A percentile compares a stretch with the other conserved stretches of the same genome.
Conservation (phyloP, 2,329 filamentous ascomycete species). For the Diaporthe ampelina region DNA sequence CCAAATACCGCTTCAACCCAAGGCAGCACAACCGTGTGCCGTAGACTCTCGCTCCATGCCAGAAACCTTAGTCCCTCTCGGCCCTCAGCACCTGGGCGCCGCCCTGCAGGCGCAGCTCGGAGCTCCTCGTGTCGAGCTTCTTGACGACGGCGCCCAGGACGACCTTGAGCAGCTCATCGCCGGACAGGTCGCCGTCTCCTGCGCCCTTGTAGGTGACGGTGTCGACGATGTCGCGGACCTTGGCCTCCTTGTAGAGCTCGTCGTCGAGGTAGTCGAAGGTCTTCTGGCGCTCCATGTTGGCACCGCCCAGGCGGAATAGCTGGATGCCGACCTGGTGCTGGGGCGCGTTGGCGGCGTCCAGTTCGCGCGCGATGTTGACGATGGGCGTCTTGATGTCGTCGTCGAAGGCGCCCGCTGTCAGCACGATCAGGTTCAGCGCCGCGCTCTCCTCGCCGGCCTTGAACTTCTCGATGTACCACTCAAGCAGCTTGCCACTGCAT, state of each 20-base stretch:
- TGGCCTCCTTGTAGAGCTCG: slow-evolving; percentile 42
- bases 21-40: background rate
- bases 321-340: slow-evolving; percentile 43
- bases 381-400: slow-evolving; percentile 42
- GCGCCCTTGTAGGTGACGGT: slow-evolving; percentile 31
- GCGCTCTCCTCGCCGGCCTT: slow-evolving; percentile 45
- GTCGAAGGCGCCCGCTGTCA: slow-evolving; percentile 45
- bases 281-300: slow-evolving; percentile 37
- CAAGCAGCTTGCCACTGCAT: slow-evolving; percentile 42
- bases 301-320: slow-evolving; percentile 42
- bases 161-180: slow-evolving; percentile 42
- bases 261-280: slow-evolving; percentile 43
- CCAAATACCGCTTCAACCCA: slow-evolving; percentile 16
- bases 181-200: slow-evolving; percentile 35
- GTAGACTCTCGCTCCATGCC: background rate
- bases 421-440: slow-evolving; percentile 47
- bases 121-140: slow-evolving; percentile 42
- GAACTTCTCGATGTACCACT: slow-evolving; percentile 49
- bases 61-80: slow-evolving; percentile 20
- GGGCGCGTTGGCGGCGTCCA: slow-evolving; percentile 40
- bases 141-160: slow-evolving; percentile 43
- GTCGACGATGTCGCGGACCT: slow-evolving; percentile 42
- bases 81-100: slow-evolving; percentile 27
- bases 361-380: slow-evolving; percentile 40
- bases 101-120: slow-evolving; percentile 27